Conservation (phyloP, 768 basidiomycete genomes). For the Leucosporidium scottii region DNA sequence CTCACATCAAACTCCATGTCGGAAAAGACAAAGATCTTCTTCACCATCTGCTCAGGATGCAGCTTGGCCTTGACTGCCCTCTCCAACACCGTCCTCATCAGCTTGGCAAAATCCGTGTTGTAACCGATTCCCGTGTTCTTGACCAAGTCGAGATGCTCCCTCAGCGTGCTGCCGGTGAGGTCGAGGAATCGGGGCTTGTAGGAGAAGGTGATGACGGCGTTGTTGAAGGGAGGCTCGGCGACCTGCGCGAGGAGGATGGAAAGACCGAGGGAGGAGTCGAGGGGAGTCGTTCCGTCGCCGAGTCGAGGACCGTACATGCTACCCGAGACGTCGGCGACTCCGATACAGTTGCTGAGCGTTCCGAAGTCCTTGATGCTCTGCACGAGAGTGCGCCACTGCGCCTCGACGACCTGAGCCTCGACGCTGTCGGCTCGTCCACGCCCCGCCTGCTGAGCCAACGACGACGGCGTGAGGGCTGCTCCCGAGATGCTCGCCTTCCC, state of each 20-base stretch:
- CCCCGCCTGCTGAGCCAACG: conserved; percentile 33
- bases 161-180: conserved; percentile 43
- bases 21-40: conserved; percentile 65
- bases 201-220: conserved; percentile 65
- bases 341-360: conserved; percentile 56
- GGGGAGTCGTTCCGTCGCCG: conserved; percentile 44
- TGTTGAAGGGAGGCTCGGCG: conserved; percentile 58
- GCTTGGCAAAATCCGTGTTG: conserved; percentile 58
- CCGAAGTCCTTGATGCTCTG: conserved; percentile 52
- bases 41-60: conserved; percentile 64
- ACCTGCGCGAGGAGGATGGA: conserved; percentile 60
- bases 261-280: conserved; percentile 58
- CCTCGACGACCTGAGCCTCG: conserved; percentile 51
- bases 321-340: conserved; percentile 67
- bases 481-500: conserved; percentile 58
- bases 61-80: conserved; percentile 55
- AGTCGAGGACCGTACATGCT: conserved; percentile 53
- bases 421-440: conserved; percentile 32
- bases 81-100: conserved; percentile 60
- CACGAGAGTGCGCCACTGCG: conserved; percentile 62
- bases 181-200: conserved; percentile 48
- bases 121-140: conserved; percentile 48
- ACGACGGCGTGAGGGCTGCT: conserved; percentile 48
- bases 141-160: conserved; percentile 18
- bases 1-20: conserved; percentile 70